These are phyloP conservation scores for Salix exigua DNA, from an alignment of 345 rosid genomes.

Conservation along the genomic window DNA sequence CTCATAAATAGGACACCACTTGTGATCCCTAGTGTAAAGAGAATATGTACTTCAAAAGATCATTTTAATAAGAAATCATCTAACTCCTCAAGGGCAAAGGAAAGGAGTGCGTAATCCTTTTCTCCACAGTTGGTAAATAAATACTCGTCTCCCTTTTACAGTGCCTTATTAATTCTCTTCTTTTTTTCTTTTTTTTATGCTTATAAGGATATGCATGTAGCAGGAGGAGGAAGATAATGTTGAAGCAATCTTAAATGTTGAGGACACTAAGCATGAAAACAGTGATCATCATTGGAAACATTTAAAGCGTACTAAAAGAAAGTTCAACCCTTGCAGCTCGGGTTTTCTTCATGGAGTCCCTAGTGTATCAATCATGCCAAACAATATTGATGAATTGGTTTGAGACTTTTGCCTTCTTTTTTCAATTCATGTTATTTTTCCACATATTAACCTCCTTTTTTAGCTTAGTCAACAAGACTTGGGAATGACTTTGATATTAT, in stretches of 20 bases:
- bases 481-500: not conserved
- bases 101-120: not conserved
- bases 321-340: not conserved
- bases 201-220: not conserved
- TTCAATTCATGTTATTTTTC: no score
- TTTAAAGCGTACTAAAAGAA: not conserved
- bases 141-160: not conserved
- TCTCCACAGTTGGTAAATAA: not conserved
- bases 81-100: no score
- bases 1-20: no score
- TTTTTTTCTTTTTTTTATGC: no score
- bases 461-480: not conserved
- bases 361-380: not conserved
- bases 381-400: not conserved
- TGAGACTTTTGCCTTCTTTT: not conserved
- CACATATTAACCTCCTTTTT: no score
- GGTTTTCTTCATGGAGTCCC: not conserved
- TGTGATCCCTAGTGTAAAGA: no score
- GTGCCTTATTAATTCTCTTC: not conserved
- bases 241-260: no score
- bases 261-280: no score
- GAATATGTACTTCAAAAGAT: no score
- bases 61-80: no score
- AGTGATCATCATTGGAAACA: no score
- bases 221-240: not conserved